Conservation (phyloP, 1,284 basidiomycete species). For the Cystobasidium slooffiae region DNA sequence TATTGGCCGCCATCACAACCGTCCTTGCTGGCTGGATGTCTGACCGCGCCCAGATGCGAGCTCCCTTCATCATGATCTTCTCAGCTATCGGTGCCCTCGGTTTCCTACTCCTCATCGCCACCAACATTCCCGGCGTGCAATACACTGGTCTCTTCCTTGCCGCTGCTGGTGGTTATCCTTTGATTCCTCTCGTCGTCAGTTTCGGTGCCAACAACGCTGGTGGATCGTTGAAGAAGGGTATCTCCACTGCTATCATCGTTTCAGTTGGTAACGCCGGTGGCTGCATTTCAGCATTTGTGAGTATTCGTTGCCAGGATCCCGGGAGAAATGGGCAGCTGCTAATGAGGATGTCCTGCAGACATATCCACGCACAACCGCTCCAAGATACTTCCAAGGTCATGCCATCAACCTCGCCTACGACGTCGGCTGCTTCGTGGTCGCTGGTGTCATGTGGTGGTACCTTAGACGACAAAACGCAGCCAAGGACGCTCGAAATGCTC, state of each 20-base stretch:
- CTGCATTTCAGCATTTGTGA: neutral
- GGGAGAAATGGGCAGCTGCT: too few species aligned
- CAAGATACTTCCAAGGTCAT: conserved; percentile 33
- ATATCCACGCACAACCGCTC: conserved; percentile 24
- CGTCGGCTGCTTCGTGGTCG: conserved; percentile 19
- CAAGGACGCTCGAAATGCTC: conserved; percentile 41
- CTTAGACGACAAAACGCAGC: conserved; percentile 23
- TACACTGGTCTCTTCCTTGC: conserved; percentile 65
- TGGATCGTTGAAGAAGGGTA: conserved; percentile 62
- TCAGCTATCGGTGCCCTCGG: conserved; percentile 25
- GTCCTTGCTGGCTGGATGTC: conserved; percentile 52
- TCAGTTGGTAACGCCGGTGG: conserved; percentile 31
- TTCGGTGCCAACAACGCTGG: conserved; percentile 66
- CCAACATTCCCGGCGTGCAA: conserved; percentile 51
- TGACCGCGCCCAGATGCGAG: conserved; percentile 45
- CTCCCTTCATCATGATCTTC: conserved; percentile 21
- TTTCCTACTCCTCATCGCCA: conserved; percentile 31
- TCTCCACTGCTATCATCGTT: conserved; percentile 54
- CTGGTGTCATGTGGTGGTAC: conserved; percentile 31
- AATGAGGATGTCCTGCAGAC: neutral
- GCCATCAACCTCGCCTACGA: conserved; percentile 37
- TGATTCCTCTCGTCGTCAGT: conserved; percentile 63
- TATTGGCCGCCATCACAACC: conserved; percentile 48
- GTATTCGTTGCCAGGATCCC: too few species aligned
- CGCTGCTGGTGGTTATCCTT: conserved; percentile 64